Evolutionary conservation across 345 rosid species (phyloP).

Genomic region (Noccaea caerulescens): DNA sequence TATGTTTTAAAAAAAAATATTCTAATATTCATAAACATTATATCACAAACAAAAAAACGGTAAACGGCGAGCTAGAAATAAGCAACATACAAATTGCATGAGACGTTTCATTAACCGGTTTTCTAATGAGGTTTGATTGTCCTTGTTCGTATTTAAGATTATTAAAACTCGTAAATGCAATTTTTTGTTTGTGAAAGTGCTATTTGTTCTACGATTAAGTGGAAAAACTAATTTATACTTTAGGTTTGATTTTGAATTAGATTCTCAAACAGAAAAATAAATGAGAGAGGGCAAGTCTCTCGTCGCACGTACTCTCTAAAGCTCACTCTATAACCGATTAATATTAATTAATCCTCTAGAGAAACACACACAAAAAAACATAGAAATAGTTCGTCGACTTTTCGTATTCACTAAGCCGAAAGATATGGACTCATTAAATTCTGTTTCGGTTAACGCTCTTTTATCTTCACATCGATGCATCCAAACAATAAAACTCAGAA

Average conservation of each 20-base stretch:
- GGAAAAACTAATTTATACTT: too few relatives aligned
- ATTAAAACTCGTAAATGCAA: constrained; percentile 3
- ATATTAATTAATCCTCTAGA: not conserved
- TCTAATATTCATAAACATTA: constrained; percentile 26
- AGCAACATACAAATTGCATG: constrained; percentile 45
- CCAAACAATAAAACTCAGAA: constrained; percentile 26
- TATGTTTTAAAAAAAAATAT: not conserved
- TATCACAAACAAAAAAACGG: constrained; percentile 25
- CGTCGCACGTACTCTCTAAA: constrained; percentile 23
- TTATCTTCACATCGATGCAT: constrained; percentile 37
- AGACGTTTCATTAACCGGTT: constrained; percentile 35
- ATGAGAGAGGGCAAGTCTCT: constrained; percentile 23
- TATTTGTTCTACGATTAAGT: not conserved
- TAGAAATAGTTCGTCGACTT: constrained; percentile 7
- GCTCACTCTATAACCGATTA: constrained; percentile 31
- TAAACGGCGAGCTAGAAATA: constrained; percentile 43
- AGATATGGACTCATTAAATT: constrained; percentile 37
- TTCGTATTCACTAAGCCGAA: constrained; percentile 37
- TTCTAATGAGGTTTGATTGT: constrained; percentile 17
- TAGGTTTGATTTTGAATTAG: too few relatives aligned
- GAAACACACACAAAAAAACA: constrained; percentile 3
- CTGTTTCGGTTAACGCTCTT: constrained; percentile 27
- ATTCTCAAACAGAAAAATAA: not conserved
- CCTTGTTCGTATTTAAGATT: constrained; percentile 16
- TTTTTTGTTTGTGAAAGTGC: not conserved